Evolutionary conservation across 2,329 filamentous ascomycete species (phyloP).

Genomic region (Tolypocladium album): DNA sequence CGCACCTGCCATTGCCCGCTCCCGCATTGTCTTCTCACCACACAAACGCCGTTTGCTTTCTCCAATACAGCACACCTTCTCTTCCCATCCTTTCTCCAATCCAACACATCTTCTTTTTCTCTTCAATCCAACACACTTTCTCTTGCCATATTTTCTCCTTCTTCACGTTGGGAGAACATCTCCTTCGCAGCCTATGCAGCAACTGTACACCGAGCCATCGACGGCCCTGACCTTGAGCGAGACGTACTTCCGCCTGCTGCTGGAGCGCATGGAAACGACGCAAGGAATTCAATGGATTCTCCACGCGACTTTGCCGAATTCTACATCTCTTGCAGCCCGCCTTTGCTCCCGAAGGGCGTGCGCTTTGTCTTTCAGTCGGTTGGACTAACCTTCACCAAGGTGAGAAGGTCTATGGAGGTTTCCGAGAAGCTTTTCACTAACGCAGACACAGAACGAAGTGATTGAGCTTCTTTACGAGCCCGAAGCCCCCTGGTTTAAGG

Average conservation of each 20-base stretch:
- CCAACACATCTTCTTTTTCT: not conserved
- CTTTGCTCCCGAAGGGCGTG: slow-evolving; percentile 19
- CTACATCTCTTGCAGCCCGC: slow-evolving; percentile 23
- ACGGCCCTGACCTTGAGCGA: not conserved
- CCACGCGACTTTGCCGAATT: slow-evolving; percentile 14
- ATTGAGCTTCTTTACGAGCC: slow-evolving; percentile 25
- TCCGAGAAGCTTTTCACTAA: not conserved
- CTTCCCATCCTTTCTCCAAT: not conserved
- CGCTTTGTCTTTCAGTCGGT: slow-evolving; percentile 10
- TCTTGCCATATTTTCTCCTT: not conserved
- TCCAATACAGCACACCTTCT: not conserved
- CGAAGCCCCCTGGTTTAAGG: slow-evolving; percentile 23
- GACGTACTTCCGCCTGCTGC: no score
- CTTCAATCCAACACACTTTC: not conserved
- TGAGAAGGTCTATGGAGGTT: not conserved
- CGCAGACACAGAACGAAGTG: slow-evolving; percentile 6
- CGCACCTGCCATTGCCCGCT: not conserved
- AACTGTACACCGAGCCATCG: not conserved
- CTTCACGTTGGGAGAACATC: not conserved
- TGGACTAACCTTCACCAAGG: not conserved
- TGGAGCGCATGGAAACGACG: not conserved
- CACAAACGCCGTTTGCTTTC: not conserved
- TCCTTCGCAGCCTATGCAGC: not conserved
- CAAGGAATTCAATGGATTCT: not conserved
- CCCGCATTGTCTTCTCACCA: not conserved